Conservation (phyloP, 2,329 filamentous ascomycete genomes). For the Colletotrichum falcatum region DNA sequence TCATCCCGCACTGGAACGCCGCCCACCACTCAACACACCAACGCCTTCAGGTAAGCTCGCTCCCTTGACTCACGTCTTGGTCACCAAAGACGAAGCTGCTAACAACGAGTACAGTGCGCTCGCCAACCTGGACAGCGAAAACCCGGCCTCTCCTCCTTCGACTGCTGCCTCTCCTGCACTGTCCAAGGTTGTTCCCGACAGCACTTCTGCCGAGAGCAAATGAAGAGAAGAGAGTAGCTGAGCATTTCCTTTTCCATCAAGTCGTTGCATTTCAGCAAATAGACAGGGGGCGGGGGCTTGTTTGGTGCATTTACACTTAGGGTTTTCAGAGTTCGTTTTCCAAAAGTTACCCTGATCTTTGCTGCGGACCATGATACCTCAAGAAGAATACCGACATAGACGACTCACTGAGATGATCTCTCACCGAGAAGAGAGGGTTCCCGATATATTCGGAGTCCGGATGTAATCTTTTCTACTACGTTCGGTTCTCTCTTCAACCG, state of each 20-base stretch:
- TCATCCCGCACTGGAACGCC: slow-evolving; percentile 93
- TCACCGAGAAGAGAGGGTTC: slow-evolving; percentile 47
- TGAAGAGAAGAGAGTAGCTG: slow-evolving; percentile 41
- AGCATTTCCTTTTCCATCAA: slow-evolving; percentile 46
- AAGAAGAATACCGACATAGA: slow-evolving; percentile 56
- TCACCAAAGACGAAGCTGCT: slow-evolving; percentile 41
- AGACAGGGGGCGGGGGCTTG: slow-evolving; percentile 60
- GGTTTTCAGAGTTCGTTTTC: slow-evolving; percentile 60
- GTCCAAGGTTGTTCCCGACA: slow-evolving; percentile 71
- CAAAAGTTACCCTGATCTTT: slow-evolving; percentile 61
- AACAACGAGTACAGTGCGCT: slow-evolving; percentile 60
- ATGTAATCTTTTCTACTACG: slow-evolving; percentile 48
- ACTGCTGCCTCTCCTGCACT: slow-evolving; percentile 74
- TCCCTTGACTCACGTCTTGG: no score
- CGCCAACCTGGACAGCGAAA: slow-evolving; percentile 71
- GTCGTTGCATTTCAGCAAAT: slow-evolving; percentile 62
- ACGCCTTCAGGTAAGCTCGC: slow-evolving; percentile 88
- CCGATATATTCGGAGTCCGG: slow-evolving; percentile 44
- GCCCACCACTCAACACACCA: slow-evolving; percentile 79
- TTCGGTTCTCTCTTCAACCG: slow-evolving; percentile 44
- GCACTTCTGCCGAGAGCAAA: slow-evolving; percentile 59
- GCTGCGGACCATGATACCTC: slow-evolving; percentile 62
- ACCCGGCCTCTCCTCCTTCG: slow-evolving; percentile 77
- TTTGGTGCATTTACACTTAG: slow-evolving; percentile 61
- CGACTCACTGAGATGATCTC: slow-evolving; percentile 52